These are phyloP conservation scores for Brassica napus DNA, from an alignment of 345 rosid genomes.

Conservation along the genomic window Da-Ae NC_063448.1:3613501-3614000, in stretches of 20 bases:
- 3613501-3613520: slow-evolving; percentile 53
- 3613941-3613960: too few species aligned
- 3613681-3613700: slow-evolving; percentile 41
- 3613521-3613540: slow-evolving; percentile 59
- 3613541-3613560: slow-evolving; percentile 67
- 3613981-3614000: too few species aligned
- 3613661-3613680: neutral
- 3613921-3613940: too few species aligned
- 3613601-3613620: slow-evolving; percentile 41
- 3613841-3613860: too few species aligned
- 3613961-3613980: too few species aligned
- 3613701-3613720: slow-evolving; percentile 50
- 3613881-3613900: too few species aligned
- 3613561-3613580: slow-evolving; percentile 76
- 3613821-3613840: too few species aligned
- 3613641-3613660: slow-evolving; percentile 40
- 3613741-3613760: slow-evolving; percentile 3
- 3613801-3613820: too few species aligned
- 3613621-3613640: slow-evolving; percentile 36
- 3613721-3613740: slow-evolving; percentile 48
- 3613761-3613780: slow-evolving; percentile 36
- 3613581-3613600: slow-evolving; percentile 61
- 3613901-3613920: too few species aligned
- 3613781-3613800: neutral
- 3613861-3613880: too few species aligned